Conservation (phyloP, 257 asterid genomes). For the Nicotiana knightiana region DNA sequence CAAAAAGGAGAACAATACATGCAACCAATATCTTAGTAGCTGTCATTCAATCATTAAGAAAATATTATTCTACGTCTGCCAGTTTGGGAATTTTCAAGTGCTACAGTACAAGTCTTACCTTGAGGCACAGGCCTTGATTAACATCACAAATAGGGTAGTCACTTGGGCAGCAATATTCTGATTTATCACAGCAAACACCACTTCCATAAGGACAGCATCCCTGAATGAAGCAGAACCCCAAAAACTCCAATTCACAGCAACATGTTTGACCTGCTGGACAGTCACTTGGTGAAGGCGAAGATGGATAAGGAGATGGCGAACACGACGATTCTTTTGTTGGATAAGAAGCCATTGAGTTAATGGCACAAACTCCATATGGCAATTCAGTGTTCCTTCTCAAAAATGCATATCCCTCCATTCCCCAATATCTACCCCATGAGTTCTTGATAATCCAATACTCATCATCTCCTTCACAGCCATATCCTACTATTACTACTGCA, state of each 20-base stretch:
- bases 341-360: constrained; percentile 29
- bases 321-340: constrained; percentile 15
- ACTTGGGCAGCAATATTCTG: constrained; percentile 19
- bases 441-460: constrained; percentile 33
- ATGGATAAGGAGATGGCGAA: background rate
- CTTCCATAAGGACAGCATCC: constrained; percentile 16
- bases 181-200: constrained; percentile 16
- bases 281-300: constrained; percentile 5
- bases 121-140: constrained; percentile 15
- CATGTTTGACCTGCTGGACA: constrained; percentile 21
- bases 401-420: constrained; percentile 17
- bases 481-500: constrained; percentile 24
- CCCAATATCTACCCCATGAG: constrained; percentile 29
- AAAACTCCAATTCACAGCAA: constrained; percentile 10
- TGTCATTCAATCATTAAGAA: background rate
- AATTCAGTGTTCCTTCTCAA: constrained; percentile 17
- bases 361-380: constrained; percentile 25
- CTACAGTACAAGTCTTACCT: background rate
- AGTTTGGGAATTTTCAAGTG: background rate
- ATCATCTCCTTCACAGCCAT: constrained; percentile 18
- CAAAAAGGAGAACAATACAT: background rate
- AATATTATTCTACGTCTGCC: background rate
- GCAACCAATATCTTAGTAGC: background rate
- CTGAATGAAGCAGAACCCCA: constrained; percentile 12
- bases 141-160: constrained; percentile 23